Evolutionary conservation across 306 rosid species (phyloP).

Genomic region (Gynostemma pentaphyllum): DNA sequence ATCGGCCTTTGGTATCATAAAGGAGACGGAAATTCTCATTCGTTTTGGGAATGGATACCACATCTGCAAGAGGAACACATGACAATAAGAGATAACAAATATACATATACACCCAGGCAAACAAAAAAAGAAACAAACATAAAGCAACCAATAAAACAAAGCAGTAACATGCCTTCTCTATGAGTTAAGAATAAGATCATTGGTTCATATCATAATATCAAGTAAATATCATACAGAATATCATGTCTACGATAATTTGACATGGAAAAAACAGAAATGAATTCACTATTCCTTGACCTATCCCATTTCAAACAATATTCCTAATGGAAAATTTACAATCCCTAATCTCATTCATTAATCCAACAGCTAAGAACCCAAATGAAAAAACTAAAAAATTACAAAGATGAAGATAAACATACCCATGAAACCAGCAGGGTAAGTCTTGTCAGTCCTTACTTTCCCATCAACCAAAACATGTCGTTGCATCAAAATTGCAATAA

Average conservation of each 20-base stretch:
- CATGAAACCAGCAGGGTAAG: slow-evolving; percentile 79
- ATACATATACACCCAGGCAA: not conserved
- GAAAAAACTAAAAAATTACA: not conserved
- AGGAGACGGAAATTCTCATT: slow-evolving; percentile 84
- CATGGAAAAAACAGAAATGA: too few species aligned
- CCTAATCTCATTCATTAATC: too few species aligned
- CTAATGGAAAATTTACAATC: too few species aligned
- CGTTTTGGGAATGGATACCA: slow-evolving; percentile 75
- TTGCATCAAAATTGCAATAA: slow-evolving; percentile 78
- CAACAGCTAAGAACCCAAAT: too few species aligned
- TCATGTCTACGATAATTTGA: too few species aligned
- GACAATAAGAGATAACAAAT: not conserved
- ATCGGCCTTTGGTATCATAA: slow-evolving; percentile 81
- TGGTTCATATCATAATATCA: too few species aligned
- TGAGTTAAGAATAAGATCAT: too few species aligned
- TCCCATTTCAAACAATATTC: too few species aligned
- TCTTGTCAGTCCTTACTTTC: slow-evolving; percentile 87
- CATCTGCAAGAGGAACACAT: slow-evolving; percentile 29
- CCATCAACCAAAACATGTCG: slow-evolving; percentile 64
- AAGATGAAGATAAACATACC: slow-evolving; percentile 28
- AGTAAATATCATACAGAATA: too few species aligned
- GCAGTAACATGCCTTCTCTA: too few species aligned
- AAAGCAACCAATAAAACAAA: too few species aligned
- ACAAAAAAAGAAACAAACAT: not conserved
- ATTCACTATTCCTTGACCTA: too few species aligned